Percentiles rank a stretch among this genome's conserved stretches.
These are phyloP conservation scores for Lentinula boryana DNA, from an alignment of 768 basidiomycete species.

Conservation along the genomic window DNA sequence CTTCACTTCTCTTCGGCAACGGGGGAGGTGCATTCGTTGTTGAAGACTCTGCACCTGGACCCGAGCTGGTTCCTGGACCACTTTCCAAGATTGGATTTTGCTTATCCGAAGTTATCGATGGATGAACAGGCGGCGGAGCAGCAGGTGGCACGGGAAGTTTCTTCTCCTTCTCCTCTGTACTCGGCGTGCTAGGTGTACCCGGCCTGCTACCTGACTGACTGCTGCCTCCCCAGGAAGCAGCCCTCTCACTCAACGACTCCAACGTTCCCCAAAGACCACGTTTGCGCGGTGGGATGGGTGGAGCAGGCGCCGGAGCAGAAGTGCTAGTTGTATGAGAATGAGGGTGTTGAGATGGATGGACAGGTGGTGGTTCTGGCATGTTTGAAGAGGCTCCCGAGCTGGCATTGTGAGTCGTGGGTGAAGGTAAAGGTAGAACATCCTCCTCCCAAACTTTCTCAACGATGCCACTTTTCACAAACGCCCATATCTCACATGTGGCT, in stretches of 20 bases:
- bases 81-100: not conserved
- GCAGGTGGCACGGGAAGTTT: conserved; percentile 18
- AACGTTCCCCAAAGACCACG: conserved; percentile 66
- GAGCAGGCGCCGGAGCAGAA: conserved; percentile 18
- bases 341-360: not conserved
- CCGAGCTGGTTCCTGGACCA: not conserved
- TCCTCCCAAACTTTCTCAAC: conserved; percentile 91
- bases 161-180: conserved; percentile 16
- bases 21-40: not conserved
- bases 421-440: conserved; percentile 37
- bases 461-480: conserved; percentile 76
- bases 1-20: not conserved
- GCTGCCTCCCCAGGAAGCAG: conserved; percentile 49
- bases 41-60: not conserved
- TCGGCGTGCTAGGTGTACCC: conserved; percentile 9
- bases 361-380: not conserved
- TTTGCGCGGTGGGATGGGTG: conserved; percentile 48
- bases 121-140: conserved; percentile 32
- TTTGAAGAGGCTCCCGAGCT: not conserved
- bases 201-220: conserved; percentile 32
- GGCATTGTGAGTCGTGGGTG: conserved; percentile 2
- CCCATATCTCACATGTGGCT: conserved; percentile 87
- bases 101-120: not conserved
- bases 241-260: conserved; percentile 53
- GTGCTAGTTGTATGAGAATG: not conserved